phyloP scores from a whole-genome alignment of 495 filamentous ascomycete species.

The Neurospora cerealis region DNA sequence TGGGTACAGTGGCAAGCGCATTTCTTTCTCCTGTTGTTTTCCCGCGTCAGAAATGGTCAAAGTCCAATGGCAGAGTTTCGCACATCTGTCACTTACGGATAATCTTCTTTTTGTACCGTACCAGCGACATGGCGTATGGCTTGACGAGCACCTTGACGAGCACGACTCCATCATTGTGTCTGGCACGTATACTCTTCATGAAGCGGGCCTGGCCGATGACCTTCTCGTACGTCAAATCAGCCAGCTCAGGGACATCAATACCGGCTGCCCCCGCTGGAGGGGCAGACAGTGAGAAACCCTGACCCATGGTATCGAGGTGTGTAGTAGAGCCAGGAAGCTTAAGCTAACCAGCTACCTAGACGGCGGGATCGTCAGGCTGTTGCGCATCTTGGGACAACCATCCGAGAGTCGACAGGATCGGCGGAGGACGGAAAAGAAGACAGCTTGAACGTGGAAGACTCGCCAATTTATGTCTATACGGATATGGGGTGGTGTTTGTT shows the following conservation, averaged over 20 bases:
- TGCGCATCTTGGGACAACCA: constrained; percentile 10
- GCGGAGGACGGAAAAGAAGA: not conserved
- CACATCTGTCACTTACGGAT: constrained; percentile 45
- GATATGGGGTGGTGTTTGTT: not conserved
- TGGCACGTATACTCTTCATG: constrained; percentile 90
- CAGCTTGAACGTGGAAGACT: not conserved
- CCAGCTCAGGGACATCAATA: constrained; percentile 87
- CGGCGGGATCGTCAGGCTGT: not conserved
- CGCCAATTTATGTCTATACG: not conserved
- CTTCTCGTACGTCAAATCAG: constrained; percentile 83
- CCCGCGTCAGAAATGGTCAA: constrained; percentile 8
- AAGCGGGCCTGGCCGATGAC: constrained; percentile 90
- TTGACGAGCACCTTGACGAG: constrained; percentile 94
- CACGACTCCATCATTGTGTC: constrained; percentile 80
- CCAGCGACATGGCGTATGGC: constrained; percentile 69
- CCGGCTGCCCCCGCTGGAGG: constrained; percentile 82
- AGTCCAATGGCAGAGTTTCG: not conserved
- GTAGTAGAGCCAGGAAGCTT: constrained; percentile 2
- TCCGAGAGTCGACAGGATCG: not conserved
- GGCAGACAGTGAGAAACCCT: constrained; percentile 87
- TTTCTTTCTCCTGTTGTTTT: constrained; percentile 61
- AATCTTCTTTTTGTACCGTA: constrained; percentile 64
- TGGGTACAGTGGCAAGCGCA: constrained; percentile 71
- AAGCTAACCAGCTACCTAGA: constrained; percentile 10
- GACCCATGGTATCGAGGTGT: constrained; percentile 60